phyloP scores from a whole-genome alignment of 331 rosid species.

The Acacia pycnantha region DNA sequence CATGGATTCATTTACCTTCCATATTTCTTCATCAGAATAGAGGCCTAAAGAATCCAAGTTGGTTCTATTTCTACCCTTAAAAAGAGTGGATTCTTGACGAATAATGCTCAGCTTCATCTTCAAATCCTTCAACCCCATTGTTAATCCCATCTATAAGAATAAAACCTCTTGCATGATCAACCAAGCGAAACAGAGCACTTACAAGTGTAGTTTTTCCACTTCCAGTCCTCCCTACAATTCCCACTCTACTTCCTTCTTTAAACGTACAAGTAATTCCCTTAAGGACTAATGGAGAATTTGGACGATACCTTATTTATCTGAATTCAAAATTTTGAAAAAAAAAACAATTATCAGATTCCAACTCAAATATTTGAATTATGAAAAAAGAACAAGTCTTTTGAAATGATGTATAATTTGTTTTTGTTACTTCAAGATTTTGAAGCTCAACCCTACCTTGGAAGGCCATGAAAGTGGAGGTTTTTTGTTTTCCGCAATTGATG shows the following conservation, averaged over 20 bases:
- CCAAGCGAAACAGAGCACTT: conserved; percentile 63
- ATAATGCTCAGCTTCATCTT: conserved; percentile 75
- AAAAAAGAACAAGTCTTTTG: neutral
- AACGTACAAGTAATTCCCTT: conserved; percentile 64
- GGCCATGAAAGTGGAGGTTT: conserved; percentile 86
- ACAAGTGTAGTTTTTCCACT: conserved; percentile 68
- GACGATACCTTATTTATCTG: conserved; percentile 33
- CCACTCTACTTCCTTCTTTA: conserved; percentile 58
- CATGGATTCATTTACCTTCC: conserved; percentile 40
- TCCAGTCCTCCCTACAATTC: conserved; percentile 78
- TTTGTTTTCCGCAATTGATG: conserved; percentile 50
- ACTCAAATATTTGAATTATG: too few species aligned
- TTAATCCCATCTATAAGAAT: conserved; percentile 61
- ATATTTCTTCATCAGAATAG: conserved; percentile 71
- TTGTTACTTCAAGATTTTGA: conserved; percentile 41
- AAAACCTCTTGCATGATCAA: conserved; percentile 63
- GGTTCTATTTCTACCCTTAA: conserved; percentile 67
- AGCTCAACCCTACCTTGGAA: conserved; percentile 65
- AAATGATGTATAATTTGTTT: neutral
- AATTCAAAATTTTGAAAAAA: neutral
- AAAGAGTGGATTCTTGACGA: conserved; percentile 86
- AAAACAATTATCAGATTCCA: neutral
- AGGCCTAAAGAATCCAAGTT: conserved; percentile 82
- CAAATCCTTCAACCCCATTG: conserved; percentile 70
- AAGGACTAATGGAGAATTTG: conserved; percentile 53